Base-by-base conservation (phyloP, 371 early-diverging fungal genomes). In the Mycotypha africana region DNA sequence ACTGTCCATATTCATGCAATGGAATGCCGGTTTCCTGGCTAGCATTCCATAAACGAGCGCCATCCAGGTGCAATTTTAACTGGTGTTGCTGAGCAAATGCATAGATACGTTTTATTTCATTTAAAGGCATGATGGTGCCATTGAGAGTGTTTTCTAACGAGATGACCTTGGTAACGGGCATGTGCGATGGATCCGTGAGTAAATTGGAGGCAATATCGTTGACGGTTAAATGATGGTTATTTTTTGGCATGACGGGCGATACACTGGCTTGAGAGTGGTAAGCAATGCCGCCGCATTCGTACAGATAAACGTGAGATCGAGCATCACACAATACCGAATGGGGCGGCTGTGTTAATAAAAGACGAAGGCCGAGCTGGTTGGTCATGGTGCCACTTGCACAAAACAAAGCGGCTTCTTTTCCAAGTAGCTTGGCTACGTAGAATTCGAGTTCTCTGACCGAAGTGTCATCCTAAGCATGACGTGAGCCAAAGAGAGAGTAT, bases 1-100 rank as follows among this genome's bases (percentile, higher is more conserved):
- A 65, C 14, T 49, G 41, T 22, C 85, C 82, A 54, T 86, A 91
- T 34, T 84, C 78, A 20, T 65, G 62, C 38, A 94, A 40, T n/a
- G 79, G 47, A 21, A 80, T 73, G 0, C 89, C 89, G 0, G 84
- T 84, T 1, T 73, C 84, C 8, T 78, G 72, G 14, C 66, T 62
- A 1, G 95, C 95, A 47, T 93, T 87, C 92, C 93, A 95, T 37
- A 94, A 68, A 25, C 95, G 65, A 8, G 95, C 89, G 0, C 95
- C 95, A 51, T 95, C 95, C 33, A 93, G 38, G 38, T 95, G 95
- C 38, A 91, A 58, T 24, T 65, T 67, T 11, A 91, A 45, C 0
- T 60, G 72, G 6, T 76, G 47, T 9, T 69, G 48, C 2, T 60
- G 49, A 0, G 82, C 81, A 17, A 84, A 53, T 7, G 40, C 60